Evolutionary conservation across 2,329 filamentous ascomycete species (phyloP), one percentile per base, ranked within the genome.

Genomic region (Fusarium pseudonygamai): DNA sequence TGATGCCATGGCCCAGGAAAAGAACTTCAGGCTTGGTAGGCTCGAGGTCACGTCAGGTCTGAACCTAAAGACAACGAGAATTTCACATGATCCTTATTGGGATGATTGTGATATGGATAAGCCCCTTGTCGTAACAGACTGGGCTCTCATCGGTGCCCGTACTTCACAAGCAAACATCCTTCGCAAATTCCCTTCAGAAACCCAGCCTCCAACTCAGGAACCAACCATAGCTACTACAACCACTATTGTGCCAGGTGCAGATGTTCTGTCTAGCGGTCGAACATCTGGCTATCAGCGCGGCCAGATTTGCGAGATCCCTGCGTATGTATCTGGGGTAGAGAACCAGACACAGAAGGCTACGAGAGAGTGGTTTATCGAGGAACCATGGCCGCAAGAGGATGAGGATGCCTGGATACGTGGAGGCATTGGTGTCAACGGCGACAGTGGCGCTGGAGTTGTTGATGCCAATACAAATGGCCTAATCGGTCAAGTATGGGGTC

Each of bases 321-420:
- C 84, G 3, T 84, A 85, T 49, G 77, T 86, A 4, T 80, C 80
- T 18, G 82, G 82, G 5, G 73, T 75, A 1, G 78, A 77, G 16
- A 85, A 85, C 49, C 82, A 83, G 9, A 85, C 84, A 0, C 79
- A 80, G 5, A 85, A 82, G 59, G 80, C 81, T 6, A 85, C 84
- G 8, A 78, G 84, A 11, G 84, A 86, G 73, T 86, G 84, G 84
- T 86, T 83, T 60, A 77, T 86, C 26, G 84, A 86, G 69, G 83
- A 85, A 66, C 81, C 82, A 5, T 78, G 75, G 34, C 69, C 78
- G 1, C 77, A 75, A n/a, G 82, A 83, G 15, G 72, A 84, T 47
- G 83, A 85, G 43, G 82, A 85, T 18, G 79, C 75, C 15, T 86
- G 84, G 84, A 85, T 86, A 56, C 79, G 83, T 6, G 83, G 84